Evolutionary conservation across 495 filamentous ascomycete species (phyloP).

Genomic region (Talaromyces ruber): DNA sequence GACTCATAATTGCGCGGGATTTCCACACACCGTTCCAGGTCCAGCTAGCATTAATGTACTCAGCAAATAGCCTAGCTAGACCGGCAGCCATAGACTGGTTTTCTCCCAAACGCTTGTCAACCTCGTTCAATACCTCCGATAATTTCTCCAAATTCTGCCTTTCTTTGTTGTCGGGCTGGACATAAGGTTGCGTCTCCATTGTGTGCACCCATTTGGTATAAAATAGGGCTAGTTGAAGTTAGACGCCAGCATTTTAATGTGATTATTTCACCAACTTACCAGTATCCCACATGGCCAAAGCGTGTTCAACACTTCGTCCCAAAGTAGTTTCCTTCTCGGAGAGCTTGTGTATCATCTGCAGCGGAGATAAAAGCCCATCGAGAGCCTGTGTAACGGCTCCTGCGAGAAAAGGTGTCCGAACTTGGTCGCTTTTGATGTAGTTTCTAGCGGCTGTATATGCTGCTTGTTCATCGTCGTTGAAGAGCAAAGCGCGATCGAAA

Average conservation of each 20-base stretch:
- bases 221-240: slow-evolving; percentile 2
- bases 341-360: not conserved
- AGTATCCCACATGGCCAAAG: slow-evolving; percentile 4
- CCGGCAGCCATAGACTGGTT: not conserved
- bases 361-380: slow-evolving; percentile 3
- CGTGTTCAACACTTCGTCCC: slow-evolving; percentile 4
- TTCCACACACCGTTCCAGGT: slow-evolving; percentile 2
- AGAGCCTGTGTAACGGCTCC: slow-evolving; percentile 3
- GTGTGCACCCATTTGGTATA: slow-evolving; percentile 8
- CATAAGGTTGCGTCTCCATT: not conserved
- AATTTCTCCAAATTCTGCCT: slow-evolving; percentile 5
- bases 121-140: not conserved
- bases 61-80: slow-evolving; percentile 1
- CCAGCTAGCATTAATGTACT: slow-evolving; percentile 1
- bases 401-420: slow-evolving; percentile 5
- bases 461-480: slow-evolving; percentile 1
- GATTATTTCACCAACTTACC: not conserved
- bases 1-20: not conserved
- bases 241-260: not conserved
- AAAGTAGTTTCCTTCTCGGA: not conserved
- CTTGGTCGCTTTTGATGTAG: not conserved
- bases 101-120: not conserved
- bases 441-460: not conserved
- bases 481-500: slow-evolving; percentile 5
- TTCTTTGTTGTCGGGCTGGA: slow-evolving; percentile 3